These are phyloP conservation scores for Naganishia kalamii DNA, from an alignment of 768 basidiomycete species.

Conservation along the genomic window DNA sequence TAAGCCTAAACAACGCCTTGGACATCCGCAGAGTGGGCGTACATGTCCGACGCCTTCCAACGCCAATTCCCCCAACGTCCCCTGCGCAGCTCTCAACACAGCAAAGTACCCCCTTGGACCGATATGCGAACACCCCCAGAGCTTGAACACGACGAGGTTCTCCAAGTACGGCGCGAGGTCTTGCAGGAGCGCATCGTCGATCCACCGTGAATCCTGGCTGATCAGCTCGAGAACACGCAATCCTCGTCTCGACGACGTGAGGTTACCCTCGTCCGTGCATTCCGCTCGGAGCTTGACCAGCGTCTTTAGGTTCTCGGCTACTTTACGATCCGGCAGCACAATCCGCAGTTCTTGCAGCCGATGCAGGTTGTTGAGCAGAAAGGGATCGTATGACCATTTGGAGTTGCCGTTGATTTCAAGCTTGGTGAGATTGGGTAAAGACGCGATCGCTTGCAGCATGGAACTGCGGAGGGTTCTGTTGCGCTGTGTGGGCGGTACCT, in stretches of 20 bases:
- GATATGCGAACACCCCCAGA: conserved; percentile 18
- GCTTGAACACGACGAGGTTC: conserved; percentile 21
- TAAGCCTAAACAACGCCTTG: background rate
- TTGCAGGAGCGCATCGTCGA: conserved; percentile 14
- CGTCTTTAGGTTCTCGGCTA: conserved; percentile 1
- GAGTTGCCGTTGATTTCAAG: conserved; percentile 24
- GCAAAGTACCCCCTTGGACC: conserved; percentile 12
- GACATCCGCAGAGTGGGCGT: background rate
- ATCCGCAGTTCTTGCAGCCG: conserved; percentile 16
- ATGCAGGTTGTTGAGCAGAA: background rate
- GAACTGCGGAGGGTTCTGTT: conserved; percentile 12
- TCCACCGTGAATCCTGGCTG: conserved; percentile 10
- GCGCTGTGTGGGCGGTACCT: background rate
- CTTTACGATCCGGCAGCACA: conserved; percentile 15
- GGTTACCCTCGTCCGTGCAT: background rate
- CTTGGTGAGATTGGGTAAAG: background rate
- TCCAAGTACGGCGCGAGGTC: conserved; percentile 14
- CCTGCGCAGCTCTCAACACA: conserved; percentile 10
- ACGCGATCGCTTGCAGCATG: conserved; percentile 4
- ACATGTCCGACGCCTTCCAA: conserved; percentile 16
- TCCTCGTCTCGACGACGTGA: background rate
- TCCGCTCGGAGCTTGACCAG: background rate
- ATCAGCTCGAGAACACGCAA: conserved; percentile 18
- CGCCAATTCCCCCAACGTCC: conserved; percentile 15
- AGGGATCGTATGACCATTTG: conserved; percentile 9